phyloP scores from a whole-genome alignment of 1,284 basidiomycete species.

The Gymnopus androsaceus region DNA sequence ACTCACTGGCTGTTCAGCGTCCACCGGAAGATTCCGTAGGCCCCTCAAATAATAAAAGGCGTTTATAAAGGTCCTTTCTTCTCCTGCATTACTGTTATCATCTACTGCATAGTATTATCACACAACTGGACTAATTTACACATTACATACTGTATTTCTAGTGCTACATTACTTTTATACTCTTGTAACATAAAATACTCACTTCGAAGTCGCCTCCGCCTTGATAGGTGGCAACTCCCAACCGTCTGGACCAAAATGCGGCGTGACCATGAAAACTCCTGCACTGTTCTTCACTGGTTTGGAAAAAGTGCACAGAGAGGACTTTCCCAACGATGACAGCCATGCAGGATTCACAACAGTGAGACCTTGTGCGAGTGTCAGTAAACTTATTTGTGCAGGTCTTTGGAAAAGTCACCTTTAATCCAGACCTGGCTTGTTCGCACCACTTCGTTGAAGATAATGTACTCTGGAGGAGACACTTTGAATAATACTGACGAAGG shows the following conservation, averaged over 20 bases:
- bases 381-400: slow-evolving; percentile 13
- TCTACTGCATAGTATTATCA: background rate
- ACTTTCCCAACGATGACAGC: slow-evolving; percentile 80
- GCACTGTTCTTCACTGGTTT: slow-evolving; percentile 78
- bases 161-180: background rate
- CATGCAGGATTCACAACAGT: slow-evolving; percentile 90
- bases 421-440: slow-evolving; percentile 77
- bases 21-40: slow-evolving; percentile 3
- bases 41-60: slow-evolving; percentile 2
- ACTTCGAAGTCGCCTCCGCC: background rate
- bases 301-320: slow-evolving; percentile 84
- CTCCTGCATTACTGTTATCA: no score
- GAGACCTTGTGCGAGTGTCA: slow-evolving; percentile 52
- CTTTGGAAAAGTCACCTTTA: slow-evolving; percentile 61
- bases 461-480: slow-evolving; percentile 79
- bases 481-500: slow-evolving; percentile 82
- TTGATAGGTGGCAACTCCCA: slow-evolving; percentile 82
- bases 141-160: background rate
- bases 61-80: no score
- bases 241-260: slow-evolving; percentile 79
- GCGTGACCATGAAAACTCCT: slow-evolving; percentile 70
- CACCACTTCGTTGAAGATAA: slow-evolving; percentile 85
- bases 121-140: background rate
- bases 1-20: slow-evolving; percentile 3
- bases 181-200: background rate